Conservation (phyloP, 2,329 filamentous ascomycete species). For the Talaromyces amestolkiae region DNA sequence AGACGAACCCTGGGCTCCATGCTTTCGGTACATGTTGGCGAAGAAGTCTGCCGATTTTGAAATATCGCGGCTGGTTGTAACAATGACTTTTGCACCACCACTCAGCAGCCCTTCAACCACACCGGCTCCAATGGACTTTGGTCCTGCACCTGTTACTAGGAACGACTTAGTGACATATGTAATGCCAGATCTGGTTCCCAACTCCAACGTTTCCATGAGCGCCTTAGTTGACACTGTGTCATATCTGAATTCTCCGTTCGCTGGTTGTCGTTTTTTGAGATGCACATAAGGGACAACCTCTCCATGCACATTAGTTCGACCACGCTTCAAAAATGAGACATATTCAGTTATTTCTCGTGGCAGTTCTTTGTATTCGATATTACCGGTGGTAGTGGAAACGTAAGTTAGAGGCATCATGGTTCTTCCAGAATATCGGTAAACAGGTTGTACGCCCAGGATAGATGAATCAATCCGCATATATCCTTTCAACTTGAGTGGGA, state of each 20-base stretch:
- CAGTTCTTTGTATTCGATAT: slow-evolving; percentile 85
- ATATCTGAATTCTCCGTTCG: slow-evolving; percentile 90
- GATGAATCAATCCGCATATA: slow-evolving; percentile 58
- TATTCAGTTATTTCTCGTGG: slow-evolving; percentile 70
- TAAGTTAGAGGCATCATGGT: slow-evolving; percentile 5
- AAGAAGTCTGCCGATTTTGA: slow-evolving; percentile 98
- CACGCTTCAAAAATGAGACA: not conserved
- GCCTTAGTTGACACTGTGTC: slow-evolving; percentile 94
- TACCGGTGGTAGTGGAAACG: slow-evolving; percentile 69
- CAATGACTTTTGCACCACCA: slow-evolving; percentile 91
- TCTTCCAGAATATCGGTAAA: slow-evolving; percentile 58
- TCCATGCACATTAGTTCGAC: slow-evolving; percentile 43
- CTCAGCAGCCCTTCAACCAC: slow-evolving; percentile 93
- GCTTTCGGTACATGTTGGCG: slow-evolving; percentile 95
- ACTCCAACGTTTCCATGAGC: slow-evolving; percentile 87
- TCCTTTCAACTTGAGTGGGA: not conserved
- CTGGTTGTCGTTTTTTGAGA: slow-evolving; percentile 95
- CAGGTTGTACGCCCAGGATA: slow-evolving; percentile 94
- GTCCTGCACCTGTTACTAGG: slow-evolving; percentile 96
- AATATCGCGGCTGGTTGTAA: slow-evolving; percentile 97
- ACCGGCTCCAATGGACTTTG: slow-evolving; percentile 94
- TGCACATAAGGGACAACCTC: slow-evolving; percentile 97
- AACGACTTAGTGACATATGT: slow-evolving; percentile 93
- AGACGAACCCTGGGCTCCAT: slow-evolving; percentile 88
- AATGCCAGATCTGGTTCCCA: slow-evolving; percentile 75